Percentiles rank a stretch among this genome's conserved stretches.
Conservation (phyloP, 1,139 yeast species). For the Candida glucosophila region DNA sequence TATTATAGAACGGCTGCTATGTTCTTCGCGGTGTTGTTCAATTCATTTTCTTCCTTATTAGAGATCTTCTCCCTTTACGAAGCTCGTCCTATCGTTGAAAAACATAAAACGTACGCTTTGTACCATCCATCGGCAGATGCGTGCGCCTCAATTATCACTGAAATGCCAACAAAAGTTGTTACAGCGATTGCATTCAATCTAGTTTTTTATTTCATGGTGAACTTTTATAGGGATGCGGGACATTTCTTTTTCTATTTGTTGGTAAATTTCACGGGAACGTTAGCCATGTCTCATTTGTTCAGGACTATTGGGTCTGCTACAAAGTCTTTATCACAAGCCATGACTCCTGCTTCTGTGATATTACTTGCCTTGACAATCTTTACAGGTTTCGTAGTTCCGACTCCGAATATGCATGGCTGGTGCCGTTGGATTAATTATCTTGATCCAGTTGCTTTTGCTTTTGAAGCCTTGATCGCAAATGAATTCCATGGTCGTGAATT, state of each 20-base stretch:
- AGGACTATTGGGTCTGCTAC: conserved; percentile 62
- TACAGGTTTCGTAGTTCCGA: conserved; percentile 73
- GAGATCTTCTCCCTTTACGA: conserved; percentile 58
- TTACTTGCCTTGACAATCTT: conserved; percentile 56
- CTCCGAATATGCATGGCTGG: conserved; percentile 65
- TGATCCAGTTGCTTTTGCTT: conserved; percentile 62
- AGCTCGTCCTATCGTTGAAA: conserved; percentile 59
- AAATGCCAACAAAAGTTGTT: conserved; percentile 52
- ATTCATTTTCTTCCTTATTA: conserved; percentile 45
- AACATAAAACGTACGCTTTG: conserved; percentile 66
- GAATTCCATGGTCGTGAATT: conserved; percentile 43
- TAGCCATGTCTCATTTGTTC: conserved; percentile 66
- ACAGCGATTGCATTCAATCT: conserved; percentile 54
- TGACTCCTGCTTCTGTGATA: conserved; percentile 63
- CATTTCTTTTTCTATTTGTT: conserved; percentile 60
- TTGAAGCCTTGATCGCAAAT: conserved; percentile 60
- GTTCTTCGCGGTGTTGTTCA: conserved; percentile 71
- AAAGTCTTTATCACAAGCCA: conserved; percentile 53
- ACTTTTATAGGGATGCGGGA: conserved; percentile 60
- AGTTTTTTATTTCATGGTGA: conserved; percentile 56
- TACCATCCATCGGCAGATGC: conserved; percentile 79
- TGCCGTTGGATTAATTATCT: conserved; percentile 71
- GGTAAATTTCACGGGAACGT: conserved; percentile 43
- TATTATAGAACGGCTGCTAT: conserved; percentile 62
- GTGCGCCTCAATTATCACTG: conserved; percentile 57